Evolutionary conservation across 768 basidiomycete species (phyloP), one percentile per base, ranked within the genome.

Genomic region (Dictyophora rubrovolvata): DNA sequence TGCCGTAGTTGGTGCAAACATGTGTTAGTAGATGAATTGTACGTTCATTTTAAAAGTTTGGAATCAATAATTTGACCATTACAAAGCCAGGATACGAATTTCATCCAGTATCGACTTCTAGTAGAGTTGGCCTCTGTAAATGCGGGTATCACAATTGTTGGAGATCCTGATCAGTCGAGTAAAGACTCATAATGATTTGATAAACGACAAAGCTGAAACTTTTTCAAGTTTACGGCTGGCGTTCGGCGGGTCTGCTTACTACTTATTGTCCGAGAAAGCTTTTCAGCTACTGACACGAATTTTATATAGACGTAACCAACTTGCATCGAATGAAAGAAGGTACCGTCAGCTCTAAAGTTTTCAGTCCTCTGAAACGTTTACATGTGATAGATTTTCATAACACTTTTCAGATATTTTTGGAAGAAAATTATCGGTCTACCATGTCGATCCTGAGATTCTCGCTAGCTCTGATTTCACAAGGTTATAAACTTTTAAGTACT

Each of bases 81-180:
- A 54, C 9, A 34, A 36, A 85, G 83, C 60, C 82, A 91, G 71
- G 90, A 93, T 69, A 92, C 89, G 0, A 93, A 92, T 63, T 78
- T 73, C 3, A 82, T 83, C 18, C 91, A 93, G 68, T 93, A 92
- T 68, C 77, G 85, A 59, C 79, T 93, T 21, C 86, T 93, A 84
- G 77, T 74, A 61, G 72, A 77, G 3, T 80, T 94, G 54, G 87
- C 84, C 0, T 65, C 73, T 12, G 65, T 70, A 4, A 71, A 72
- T 35, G 70, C 75, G 28, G 81, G 83, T 61, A 75, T 92, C 23
- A 90, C 86, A 4, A 79, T 93, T 46, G 90, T 94, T 2, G 92
- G 92, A 0, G 92, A 94, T 71, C 92, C 92, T 0, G 92, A 94
- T 69, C 92, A 94, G 67, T 90, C 89, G 0, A 93, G 86, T 85